Base-by-base conservation (phyloP, 352 stramenopile genomes). In the Phytophthora ohioensis region DNA sequence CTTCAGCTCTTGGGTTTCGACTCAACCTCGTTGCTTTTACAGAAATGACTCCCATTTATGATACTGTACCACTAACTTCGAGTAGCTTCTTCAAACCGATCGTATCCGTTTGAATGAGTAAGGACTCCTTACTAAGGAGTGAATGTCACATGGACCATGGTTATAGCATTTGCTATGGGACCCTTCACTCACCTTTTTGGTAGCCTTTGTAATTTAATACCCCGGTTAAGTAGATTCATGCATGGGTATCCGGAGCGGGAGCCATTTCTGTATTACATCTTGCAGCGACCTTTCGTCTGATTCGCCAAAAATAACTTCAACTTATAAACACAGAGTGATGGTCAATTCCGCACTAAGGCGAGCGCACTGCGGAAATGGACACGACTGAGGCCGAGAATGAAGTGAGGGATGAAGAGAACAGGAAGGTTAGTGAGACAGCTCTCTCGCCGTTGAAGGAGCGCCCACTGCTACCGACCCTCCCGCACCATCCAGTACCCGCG, bases 221-320 rank as follows among this genome's bases (percentile, higher is more conserved):
- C 21, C 21, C 21, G 21, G 21, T 27, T 27, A 27, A 27, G 21
- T 27, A 27, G 21, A 27, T 27, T 27, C 21, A 27, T 27, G 21
- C 21, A 27, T 27, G 21, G 21, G 21, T 27, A 27, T 27, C 21
- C 21, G 21, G 21, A 27, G 21, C 21, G 21, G 21, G 21, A 27
- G 21, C 21, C 21, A 27, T 27, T 27, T 27, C 21, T 27, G 21
- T 38, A 30, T 57, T 74, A 60, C 34, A 27, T 3, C 13, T 15
- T 2, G 15, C 31, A 41, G 41, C n/a, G 10, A 58, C 54, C 39
- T 67, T 64, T 43, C 41, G 36, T 59, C 38, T 75, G 53, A 77
- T 65, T 76, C 52, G 57, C 52, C 51, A 53, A 74, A 63, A 64
- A 67, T 39, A 63, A 77, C 69, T 73, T 73, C 48, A 71, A 65